Evolutionary conservation across 169 alveolate species (phyloP), one percentile per base, ranked within the genome.

Genomic region (Plasmodium gallinaceum): DNA sequence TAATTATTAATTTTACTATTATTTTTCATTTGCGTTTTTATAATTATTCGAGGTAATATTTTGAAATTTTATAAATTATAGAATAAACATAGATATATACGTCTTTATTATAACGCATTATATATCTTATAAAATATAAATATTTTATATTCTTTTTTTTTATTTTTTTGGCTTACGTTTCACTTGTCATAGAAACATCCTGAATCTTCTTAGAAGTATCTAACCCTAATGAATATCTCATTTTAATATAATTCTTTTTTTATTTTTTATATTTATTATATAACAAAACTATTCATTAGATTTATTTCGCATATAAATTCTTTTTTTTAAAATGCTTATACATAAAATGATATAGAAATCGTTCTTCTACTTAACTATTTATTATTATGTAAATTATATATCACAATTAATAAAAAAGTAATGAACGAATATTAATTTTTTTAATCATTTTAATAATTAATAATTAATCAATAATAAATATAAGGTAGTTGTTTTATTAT

Each of bases 161-260:
- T 60, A 9, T 74, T 61, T 61, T 54, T 7, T 65, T 26, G 18
- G 1, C 89, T 78, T 78, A 78, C 89, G 65, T 42, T 43, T 64
- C 68, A 37, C 89, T 78, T 54, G 57, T 62, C 54, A 52, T 68
- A 58, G 76, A 78, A 52, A 12, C 71, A 26, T 64, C 89, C 24
- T 64, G 78, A 78, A 70, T 48, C 26, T 78, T 78, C 62, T 16
- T 46, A 7, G 78, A 78, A n/a, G 46, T 32, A 16, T 26, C 42
- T 51, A 78, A 64, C 57, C 52, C 52, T 45, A 45, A 46, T 37
- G 45, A 62, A 46, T 48, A 64, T 43, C 71, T 78, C 89, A 78
- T 78, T 64, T 46, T 70, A 64, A 64, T 57, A 10, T 48, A 14
- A 69, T 69, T 20, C 24, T 48, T 71, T 52, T 26, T 74, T 60